Conservation (phyloP, 352 stramenopile species). For the Pythium pyrilobum region DNA sequence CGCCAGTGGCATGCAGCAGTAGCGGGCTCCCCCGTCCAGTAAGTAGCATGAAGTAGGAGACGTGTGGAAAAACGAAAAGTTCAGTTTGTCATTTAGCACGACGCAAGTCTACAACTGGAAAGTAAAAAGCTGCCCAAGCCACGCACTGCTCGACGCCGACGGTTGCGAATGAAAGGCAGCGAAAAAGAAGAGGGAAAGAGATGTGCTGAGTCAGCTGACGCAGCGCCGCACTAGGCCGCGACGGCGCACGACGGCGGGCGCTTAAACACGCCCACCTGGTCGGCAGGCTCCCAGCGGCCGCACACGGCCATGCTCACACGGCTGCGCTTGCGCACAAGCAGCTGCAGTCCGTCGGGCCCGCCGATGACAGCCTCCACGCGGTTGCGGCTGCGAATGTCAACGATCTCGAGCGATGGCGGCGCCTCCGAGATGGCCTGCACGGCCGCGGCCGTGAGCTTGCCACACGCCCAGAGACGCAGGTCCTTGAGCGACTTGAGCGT, state of each 20-base stretch:
- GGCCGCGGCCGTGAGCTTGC: slow-evolving; percentile 66
- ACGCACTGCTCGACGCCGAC: no score
- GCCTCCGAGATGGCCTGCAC: slow-evolving; percentile 67
- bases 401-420: slow-evolving; percentile 49
- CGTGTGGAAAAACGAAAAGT: no score
- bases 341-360: slow-evolving; percentile 63
- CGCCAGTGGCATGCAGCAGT: no score
- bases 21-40: no score
- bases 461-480: slow-evolving; percentile 77
- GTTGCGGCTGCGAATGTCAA: slow-evolving; percentile 77
- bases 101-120: no score
- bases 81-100: no score
- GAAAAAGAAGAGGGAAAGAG: no score
- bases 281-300: slow-evolving; percentile 64
- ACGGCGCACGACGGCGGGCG: slow-evolving; percentile 44
- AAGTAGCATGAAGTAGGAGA: no score
- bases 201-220: no score
- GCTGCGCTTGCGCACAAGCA: slow-evolving; percentile 53
- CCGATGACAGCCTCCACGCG: slow-evolving; percentile 76
- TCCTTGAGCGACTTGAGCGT: slow-evolving; percentile 56
- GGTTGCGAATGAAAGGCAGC: no score
- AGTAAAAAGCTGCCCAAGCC: no score
- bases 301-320: slow-evolving; percentile 55
- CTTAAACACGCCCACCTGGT: slow-evolving; percentile 71
- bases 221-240: slow-evolving; percentile 35